Evolutionary conservation across 352 stramenopile species (phyloP).

Genomic region (Phytophthora podocarpi): DNA sequence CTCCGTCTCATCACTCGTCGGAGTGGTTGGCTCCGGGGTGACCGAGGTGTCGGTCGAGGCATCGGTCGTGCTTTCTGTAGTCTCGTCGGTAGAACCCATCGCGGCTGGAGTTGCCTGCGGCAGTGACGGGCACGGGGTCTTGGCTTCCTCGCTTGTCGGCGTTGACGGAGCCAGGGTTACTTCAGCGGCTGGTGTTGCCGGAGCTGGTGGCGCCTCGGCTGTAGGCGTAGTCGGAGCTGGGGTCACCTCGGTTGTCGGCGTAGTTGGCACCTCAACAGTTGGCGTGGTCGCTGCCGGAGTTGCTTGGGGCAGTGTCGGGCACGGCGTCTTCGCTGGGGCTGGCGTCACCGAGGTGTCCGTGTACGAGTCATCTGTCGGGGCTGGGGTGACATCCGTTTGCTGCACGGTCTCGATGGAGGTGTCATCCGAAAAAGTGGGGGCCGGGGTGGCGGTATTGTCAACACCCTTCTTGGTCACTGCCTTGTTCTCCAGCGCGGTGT

Average conservation of each 20-base stretch:
- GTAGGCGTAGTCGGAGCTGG: slow-evolving; percentile 2
- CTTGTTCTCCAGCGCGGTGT: slow-evolving; percentile 14
- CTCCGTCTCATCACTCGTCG: slow-evolving; percentile 13
- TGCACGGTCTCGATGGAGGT: slow-evolving; percentile 15
- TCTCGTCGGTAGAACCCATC: slow-evolving; percentile 11
- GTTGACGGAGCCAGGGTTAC: neutral
- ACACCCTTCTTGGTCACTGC: slow-evolving; percentile 15
- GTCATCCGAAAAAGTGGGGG: slow-evolving; percentile 24
- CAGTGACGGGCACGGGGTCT: slow-evolving; percentile 22
- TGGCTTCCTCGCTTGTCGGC: slow-evolving; percentile 11
- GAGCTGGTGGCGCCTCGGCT: neutral
- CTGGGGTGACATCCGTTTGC: slow-evolving; percentile 24
- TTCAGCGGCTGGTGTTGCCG: neutral
- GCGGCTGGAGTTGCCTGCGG: slow-evolving; percentile 18
- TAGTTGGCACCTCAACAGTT: neutral
- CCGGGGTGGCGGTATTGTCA: slow-evolving; percentile 23
- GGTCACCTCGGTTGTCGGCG: neutral
- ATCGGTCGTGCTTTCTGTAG: slow-evolving; percentile 6
- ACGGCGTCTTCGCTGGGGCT: slow-evolving; percentile 21
- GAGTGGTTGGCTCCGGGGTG: slow-evolving; percentile 20
- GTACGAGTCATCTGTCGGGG: slow-evolving; percentile 20
- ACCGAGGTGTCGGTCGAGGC: neutral
- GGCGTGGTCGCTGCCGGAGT: slow-evolving; percentile 1
- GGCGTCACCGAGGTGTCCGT: slow-evolving; percentile 15
- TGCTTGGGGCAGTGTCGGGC: slow-evolving; percentile 12